A percentile compares a stretch with the other conserved stretches of the same genome.
Evolutionary conservation across 2,329 filamentous ascomycete genomes (phyloP).

Genomic region (Fusarium nodosum): DNA sequence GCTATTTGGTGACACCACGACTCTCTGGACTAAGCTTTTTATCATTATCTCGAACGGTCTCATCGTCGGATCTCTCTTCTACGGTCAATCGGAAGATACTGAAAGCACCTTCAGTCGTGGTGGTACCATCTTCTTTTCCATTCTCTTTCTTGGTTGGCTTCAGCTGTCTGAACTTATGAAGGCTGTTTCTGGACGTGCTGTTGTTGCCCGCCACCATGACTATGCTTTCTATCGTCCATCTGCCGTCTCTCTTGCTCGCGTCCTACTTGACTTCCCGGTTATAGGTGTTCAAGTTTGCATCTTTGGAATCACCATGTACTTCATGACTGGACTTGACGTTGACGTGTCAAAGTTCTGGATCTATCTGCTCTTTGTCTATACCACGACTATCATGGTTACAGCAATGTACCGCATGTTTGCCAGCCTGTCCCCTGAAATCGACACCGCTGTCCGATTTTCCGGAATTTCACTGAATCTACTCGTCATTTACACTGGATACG

Average conservation of each 20-base stretch:
- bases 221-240: constrained; percentile 67
- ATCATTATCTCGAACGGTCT: constrained; percentile 80
- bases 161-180: constrained; percentile 84
- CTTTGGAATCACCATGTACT: constrained; percentile 81
- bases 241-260: constrained; percentile 67
- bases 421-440: constrained; percentile 68
- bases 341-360: constrained; percentile 76
- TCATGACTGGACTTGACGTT: constrained; percentile 78
- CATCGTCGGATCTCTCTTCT: constrained; percentile 84
- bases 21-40: constrained; percentile 82
- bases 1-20: constrained; percentile 79
- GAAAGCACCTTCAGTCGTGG: constrained; percentile 71
- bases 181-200: constrained; percentile 77
- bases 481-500: constrained; percentile 75
- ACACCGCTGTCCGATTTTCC: constrained; percentile 72
- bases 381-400: constrained; percentile 67
- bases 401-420: constrained; percentile 68
- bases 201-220: constrained; percentile 64
- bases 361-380: constrained; percentile 72
- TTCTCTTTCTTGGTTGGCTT: constrained; percentile 71
- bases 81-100: constrained; percentile 72
- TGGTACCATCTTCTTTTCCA: constrained; percentile 63
- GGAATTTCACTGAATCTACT: constrained; percentile 70
- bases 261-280: constrained; percentile 69
- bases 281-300: constrained; percentile 73